phyloP scores from a whole-genome alignment of 257 asterid species.

The Ilex asprella region DNA sequence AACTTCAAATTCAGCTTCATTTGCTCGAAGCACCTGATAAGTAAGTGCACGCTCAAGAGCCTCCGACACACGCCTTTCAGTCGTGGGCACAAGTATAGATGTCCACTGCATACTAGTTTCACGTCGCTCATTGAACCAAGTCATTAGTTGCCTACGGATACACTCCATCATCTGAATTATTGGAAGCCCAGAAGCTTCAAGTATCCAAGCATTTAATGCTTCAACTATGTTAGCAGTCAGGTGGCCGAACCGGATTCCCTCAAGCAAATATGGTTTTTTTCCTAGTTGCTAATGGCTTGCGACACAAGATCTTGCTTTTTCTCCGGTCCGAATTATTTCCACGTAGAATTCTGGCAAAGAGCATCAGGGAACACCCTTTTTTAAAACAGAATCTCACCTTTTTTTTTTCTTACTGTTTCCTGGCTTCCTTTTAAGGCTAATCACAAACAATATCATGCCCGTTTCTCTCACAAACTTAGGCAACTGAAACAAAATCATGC shows the following conservation, averaged over 20 bases:
- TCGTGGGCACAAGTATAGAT: slow-evolving; percentile 52
- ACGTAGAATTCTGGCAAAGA: too few relatives aligned
- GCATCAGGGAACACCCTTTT: too few relatives aligned
- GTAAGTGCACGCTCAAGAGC: slow-evolving; percentile 49
- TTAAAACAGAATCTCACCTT: too few relatives aligned
- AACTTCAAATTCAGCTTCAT: slow-evolving; percentile 55
- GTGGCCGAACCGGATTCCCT: slow-evolving; percentile 52
- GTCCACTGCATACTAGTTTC: slow-evolving; percentile 63
- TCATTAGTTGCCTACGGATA: slow-evolving; percentile 61
- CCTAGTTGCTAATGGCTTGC: too few relatives aligned
- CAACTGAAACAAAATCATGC: slow-evolving; percentile 12
- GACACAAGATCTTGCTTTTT: too few relatives aligned
- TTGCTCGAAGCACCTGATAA: slow-evolving; percentile 47
- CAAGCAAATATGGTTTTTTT: slow-evolving; percentile 27
- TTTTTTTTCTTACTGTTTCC: too few relatives aligned
- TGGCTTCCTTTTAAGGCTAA: too few relatives aligned
- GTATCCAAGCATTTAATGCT: slow-evolving; percentile 44
- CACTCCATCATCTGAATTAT: slow-evolving; percentile 71
- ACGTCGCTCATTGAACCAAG: slow-evolving; percentile 64
- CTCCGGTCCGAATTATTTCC: too few relatives aligned
- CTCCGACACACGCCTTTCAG: slow-evolving; percentile 48
- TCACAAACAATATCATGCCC: too few relatives aligned
- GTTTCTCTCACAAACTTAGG: too few relatives aligned
- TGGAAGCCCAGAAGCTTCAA: slow-evolving; percentile 66
- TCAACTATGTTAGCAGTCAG: slow-evolving; percentile 45